phyloP scores from a whole-genome alignment of 192 early-diverging fungal species.

The Gamsiella multidivaricata region DNA sequence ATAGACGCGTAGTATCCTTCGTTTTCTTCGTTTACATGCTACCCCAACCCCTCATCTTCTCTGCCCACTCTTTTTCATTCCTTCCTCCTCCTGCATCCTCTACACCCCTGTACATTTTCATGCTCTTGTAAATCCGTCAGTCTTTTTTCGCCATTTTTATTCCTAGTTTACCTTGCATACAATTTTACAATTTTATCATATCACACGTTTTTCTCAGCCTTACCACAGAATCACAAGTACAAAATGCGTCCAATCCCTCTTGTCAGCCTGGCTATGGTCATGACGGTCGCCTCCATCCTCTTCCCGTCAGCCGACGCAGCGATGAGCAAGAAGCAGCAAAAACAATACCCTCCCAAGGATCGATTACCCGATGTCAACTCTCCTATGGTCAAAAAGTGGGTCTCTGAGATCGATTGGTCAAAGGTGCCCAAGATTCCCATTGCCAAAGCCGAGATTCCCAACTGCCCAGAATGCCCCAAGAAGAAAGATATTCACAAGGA shows the following conservation, averaged over 20 bases:
- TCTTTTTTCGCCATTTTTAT: neutral
- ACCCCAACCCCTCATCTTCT: neutral
- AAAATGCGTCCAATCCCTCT: conserved; percentile 33
- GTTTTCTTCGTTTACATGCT: neutral
- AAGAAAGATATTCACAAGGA: conserved; percentile 33
- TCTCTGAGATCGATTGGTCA: conserved; percentile 48
- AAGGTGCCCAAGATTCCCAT: conserved; percentile 49
- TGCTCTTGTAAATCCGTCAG: neutral
- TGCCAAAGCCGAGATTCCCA: conserved; percentile 32
- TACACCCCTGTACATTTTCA: neutral
- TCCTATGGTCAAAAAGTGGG: conserved; percentile 44
- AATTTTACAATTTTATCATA: no score
- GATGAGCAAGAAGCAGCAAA: conserved; percentile 39
- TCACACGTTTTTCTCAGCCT: no score
- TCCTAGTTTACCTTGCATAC: neutral
- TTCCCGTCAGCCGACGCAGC: conserved; percentile 1
- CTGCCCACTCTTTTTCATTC: conserved; percentile 4
- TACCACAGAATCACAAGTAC: neutral
- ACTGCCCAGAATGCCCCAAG: conserved; percentile 42
- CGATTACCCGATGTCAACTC: conserved; percentile 24
- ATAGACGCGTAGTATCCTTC: no score
- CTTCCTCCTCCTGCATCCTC: neutral
- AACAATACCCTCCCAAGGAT: conserved; percentile 23
- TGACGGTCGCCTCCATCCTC: conserved; percentile 17
- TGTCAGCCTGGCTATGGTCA: conserved; percentile 41